Evolutionary conservation across 441 rosid genomes (phyloP).

Genomic region (Mallotus repandus): DNA sequence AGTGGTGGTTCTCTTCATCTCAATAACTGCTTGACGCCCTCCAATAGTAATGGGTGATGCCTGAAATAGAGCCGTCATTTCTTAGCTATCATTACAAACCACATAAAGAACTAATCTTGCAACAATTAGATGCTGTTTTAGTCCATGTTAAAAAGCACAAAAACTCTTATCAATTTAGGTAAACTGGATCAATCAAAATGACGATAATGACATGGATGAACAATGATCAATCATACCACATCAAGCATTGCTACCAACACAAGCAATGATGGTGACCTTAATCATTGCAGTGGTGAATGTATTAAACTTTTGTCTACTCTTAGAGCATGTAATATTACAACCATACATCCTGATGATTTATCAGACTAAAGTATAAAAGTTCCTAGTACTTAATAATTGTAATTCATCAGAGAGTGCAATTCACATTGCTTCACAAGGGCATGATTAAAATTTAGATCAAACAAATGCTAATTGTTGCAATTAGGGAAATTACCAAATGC

Average conservation of each 20-base stretch:
- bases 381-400: neutral
- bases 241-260: neutral
- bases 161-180: neutral
- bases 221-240: neutral
- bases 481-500: neutral
- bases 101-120: neutral
- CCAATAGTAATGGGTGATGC: slow-evolving; percentile 59
- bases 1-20: slow-evolving; percentile 51
- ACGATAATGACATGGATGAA: neutral
- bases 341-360: neutral
- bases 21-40: slow-evolving; percentile 47
- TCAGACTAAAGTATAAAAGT: neutral
- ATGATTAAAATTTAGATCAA: neutral
- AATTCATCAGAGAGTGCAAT: neutral
- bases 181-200: neutral
- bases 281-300: neutral
- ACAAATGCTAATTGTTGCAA: neutral
- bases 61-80: slow-evolving; percentile 32
- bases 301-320: no score
- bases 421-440: neutral
- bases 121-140: neutral
- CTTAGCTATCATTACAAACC: neutral
- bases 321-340: neutral
- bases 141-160: neutral
- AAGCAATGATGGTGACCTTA: neutral